Evolutionary conservation across 139 green algal genomes (phyloP).

Genomic region (Volvox reticuliferus): DNA sequence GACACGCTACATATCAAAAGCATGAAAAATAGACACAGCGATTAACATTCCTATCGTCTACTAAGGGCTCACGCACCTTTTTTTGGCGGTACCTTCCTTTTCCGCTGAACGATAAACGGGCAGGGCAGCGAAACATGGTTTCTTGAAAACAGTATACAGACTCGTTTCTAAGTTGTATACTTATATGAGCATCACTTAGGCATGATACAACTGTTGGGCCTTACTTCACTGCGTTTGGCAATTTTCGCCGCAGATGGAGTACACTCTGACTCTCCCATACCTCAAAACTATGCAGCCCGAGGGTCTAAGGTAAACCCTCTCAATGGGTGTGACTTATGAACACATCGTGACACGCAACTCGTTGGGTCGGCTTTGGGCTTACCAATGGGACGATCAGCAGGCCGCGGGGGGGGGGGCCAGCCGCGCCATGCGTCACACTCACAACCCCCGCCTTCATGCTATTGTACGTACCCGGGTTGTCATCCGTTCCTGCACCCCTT

Average conservation of each 20-base stretch:
- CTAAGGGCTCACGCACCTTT: no score
- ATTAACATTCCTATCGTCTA: not conserved
- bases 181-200: not conserved
- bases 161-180: no score
- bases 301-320: slow-evolving; percentile 32
- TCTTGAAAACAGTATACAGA: no score
- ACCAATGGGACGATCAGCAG: no score
- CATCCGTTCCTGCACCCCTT: not conserved
- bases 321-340: not conserved
- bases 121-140: no score
- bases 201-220: no score
- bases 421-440: slow-evolving; percentile 37
- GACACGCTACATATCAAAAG: no score
- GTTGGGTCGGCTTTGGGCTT: no score
- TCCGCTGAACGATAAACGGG: no score
- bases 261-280: slow-evolving; percentile 53
- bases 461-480: slow-evolving; percentile 52
- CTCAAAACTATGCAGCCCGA: slow-evolving; percentile 42
- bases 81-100: no score
- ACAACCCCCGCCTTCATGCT: slow-evolving; percentile 52
- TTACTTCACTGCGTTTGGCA: not conserved
- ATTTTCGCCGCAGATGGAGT: slow-evolving; percentile 46
- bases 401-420: no score
- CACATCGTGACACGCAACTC: not conserved
- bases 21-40: no score